These are phyloP conservation scores for Simplicillium sp. DNA, from an alignment of 2,329 filamentous ascomycete genomes.

Conservation along the genomic window DNA sequence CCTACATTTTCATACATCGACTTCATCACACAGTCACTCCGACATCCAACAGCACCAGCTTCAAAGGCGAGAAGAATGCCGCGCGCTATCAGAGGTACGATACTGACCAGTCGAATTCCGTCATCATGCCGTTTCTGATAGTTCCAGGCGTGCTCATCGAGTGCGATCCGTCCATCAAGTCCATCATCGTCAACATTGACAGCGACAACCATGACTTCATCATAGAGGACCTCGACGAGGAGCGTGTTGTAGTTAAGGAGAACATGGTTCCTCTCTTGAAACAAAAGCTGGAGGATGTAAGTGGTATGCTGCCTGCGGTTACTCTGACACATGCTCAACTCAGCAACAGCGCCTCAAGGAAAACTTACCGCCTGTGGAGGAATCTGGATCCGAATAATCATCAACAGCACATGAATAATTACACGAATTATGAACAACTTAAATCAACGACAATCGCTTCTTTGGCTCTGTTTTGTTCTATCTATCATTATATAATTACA, in stretches of 20 bases:
- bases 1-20: too few relatives aligned
- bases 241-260: slow-evolving; percentile 66
- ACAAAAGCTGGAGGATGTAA: slow-evolving; percentile 56
- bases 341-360: slow-evolving; percentile 36
- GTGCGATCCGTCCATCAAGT: slow-evolving; percentile 81
- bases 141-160: slow-evolving; percentile 61
- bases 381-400: slow-evolving; percentile 39
- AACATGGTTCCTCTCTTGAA: slow-evolving; percentile 62
- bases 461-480: too few relatives aligned
- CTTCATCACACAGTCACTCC: too few relatives aligned
- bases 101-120: background rate
- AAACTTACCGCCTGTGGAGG: slow-evolving; percentile 40
- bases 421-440: slow-evolving; percentile 1
- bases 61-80: slow-evolving; percentile 31
- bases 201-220: slow-evolving; percentile 62
- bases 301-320: slow-evolving; percentile 12
- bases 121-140: slow-evolving; percentile 4
- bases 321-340: slow-evolving; percentile 1
- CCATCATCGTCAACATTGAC: slow-evolving; percentile 73
- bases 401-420: slow-evolving; percentile 6
- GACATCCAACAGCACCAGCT: too few relatives aligned
- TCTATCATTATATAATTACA: slow-evolving; percentile 34
- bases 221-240: slow-evolving; percentile 71
- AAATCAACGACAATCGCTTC: too few relatives aligned
- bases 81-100: slow-evolving; percentile 45